Percentiles rank a stretch among this genome's conserved stretches.
Evolutionary conservation across 2,329 filamentous ascomycete species (phyloP).

Genomic region (Aspergillus aculeatinus): DNA sequence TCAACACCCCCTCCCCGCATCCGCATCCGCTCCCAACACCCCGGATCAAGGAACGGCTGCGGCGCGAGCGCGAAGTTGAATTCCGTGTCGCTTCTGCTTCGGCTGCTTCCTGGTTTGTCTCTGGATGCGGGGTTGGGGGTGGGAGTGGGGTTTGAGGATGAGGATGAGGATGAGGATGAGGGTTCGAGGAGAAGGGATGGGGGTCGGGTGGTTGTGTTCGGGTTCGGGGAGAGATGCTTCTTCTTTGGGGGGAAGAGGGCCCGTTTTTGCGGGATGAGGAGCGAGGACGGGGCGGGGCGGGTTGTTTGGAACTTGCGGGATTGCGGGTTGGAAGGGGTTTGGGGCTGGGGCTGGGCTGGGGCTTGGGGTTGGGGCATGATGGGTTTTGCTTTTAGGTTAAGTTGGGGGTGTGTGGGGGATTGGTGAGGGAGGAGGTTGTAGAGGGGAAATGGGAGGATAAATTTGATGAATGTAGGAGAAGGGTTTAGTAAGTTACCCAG

Average conservation of each 20-base stretch:
- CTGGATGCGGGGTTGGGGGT: too few relatives aligned
- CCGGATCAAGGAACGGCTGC: constrained; percentile 43
- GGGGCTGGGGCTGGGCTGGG: not conserved
- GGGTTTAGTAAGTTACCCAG: too few relatives aligned
- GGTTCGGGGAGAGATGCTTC: constrained; percentile 24
- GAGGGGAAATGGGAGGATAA: too few relatives aligned
- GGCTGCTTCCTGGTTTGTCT: not conserved
- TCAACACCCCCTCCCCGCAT: not conserved
- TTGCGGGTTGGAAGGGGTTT: too few relatives aligned
- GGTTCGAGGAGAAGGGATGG: not conserved
- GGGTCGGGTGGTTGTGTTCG: constrained; percentile 8
- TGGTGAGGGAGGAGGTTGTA: too few relatives aligned
- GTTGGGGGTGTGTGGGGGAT: too few relatives aligned
- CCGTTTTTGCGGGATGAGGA: constrained; percentile 31
- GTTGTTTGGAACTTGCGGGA: constrained; percentile 4
- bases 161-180: too few relatives aligned
- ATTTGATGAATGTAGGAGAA: too few relatives aligned
- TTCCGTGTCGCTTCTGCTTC: not conserved
- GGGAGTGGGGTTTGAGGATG: too few relatives aligned
- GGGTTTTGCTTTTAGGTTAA: too few relatives aligned
- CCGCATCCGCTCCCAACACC: constrained; percentile 31
- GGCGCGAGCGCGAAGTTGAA: constrained; percentile 30
- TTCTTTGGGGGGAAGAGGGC: constrained; percentile 16
- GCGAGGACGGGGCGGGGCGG: constrained; percentile 1
- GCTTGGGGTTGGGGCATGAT: too few relatives aligned